These are phyloP conservation scores for Scytalidium lignicola DNA, from an alignment of 2,329 filamentous ascomycete genomes.

Conservation along the genomic window DNA sequence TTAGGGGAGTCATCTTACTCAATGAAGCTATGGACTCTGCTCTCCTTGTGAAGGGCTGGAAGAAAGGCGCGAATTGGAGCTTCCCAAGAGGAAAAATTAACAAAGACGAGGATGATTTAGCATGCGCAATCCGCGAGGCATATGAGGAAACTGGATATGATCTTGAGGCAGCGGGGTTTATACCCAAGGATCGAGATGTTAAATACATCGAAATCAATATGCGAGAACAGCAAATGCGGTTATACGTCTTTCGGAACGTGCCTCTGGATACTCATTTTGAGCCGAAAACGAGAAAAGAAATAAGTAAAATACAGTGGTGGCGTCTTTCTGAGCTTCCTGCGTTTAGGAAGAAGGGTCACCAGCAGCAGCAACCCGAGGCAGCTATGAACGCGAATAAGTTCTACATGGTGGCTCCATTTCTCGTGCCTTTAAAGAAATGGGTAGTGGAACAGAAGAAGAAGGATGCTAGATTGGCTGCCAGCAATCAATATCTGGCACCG, in stretches of 20 bases:
- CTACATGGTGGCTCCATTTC: constrained; percentile 96
- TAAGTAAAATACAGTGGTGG: constrained; percentile 96
- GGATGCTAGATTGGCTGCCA: constrained; percentile 47
- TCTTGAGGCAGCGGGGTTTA: constrained; percentile 67
- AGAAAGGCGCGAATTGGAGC: constrained; percentile 93
- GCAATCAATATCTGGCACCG: constrained; percentile 35
- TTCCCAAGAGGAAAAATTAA: constrained; percentile 98
- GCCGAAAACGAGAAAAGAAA: constrained; percentile 90
- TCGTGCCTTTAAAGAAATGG: constrained; percentile 83
- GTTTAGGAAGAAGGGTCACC: constrained; percentile 57
- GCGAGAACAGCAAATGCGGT: constrained; percentile 84
- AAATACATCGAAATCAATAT: constrained; percentile 87
- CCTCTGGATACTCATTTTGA: constrained; percentile 84
- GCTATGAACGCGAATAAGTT: constrained; percentile 75
- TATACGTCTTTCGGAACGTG: constrained; percentile 88
- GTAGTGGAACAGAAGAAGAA: constrained; percentile 76
- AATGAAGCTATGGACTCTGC: constrained; percentile 93
- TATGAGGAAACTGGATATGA: constrained; percentile 96
- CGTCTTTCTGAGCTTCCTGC: constrained; percentile 82
- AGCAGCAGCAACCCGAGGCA: constrained; percentile 51
- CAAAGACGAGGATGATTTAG: constrained; percentile 89
- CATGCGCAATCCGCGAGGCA: constrained; percentile 90
- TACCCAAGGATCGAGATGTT: constrained; percentile 64
- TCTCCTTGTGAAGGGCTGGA: constrained; percentile 94
- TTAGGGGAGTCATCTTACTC: constrained; percentile 87